Base-by-base conservation (phyloP, 768 basidiomycete species). In the Pisolithus sp. region DNA sequence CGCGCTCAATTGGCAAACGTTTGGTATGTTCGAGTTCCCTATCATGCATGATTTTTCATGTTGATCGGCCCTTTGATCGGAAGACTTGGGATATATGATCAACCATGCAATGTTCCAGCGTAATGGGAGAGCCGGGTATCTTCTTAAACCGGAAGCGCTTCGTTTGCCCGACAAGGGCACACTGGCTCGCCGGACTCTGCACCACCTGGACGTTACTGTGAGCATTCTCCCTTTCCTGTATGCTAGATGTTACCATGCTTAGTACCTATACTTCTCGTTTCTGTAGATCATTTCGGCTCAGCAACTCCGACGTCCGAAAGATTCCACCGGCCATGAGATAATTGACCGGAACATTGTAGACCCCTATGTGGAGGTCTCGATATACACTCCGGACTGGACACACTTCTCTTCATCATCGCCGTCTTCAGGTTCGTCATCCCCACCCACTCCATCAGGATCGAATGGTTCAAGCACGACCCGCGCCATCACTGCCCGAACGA, bases 1-100 rank as follows among this genome's bases (percentile, higher is more conserved):
- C 0, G 93, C 95, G 7, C 77, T 99, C 50, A 99, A 99, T 67
- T 98, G 93, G 93, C 95, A 99, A 69, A 98, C 93, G 0, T 85
- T 85, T 57, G 93, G 93, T 94, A 62, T 50, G 83, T 73, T 1
- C 38, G 36, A 24, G 13, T 5, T 8, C 10, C 5, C 26, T 28
- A 20, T 6, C 47, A 37, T 10, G 30, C 40, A 21, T 38, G 26
- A 26, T 39, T 30, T 18, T 38, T 52, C 15, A 49, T 31, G 21
- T 13, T 50, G 45, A 26, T 47, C 53, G n/a, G 52, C 26, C 10
- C 10, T 36, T 50, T 39, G 15, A 43, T 34, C 13, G n/a, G 28
- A 49, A 93, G 93, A 97, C 68, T 69, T 92, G 47, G 93, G 92
- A 2, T 88, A 86, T 62, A 83, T 86, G 73, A 90, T 97, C 66